phyloP scores from a whole-genome alignment of 2,329 filamentous ascomycete species.

The Fusarium bactridioides region DNA sequence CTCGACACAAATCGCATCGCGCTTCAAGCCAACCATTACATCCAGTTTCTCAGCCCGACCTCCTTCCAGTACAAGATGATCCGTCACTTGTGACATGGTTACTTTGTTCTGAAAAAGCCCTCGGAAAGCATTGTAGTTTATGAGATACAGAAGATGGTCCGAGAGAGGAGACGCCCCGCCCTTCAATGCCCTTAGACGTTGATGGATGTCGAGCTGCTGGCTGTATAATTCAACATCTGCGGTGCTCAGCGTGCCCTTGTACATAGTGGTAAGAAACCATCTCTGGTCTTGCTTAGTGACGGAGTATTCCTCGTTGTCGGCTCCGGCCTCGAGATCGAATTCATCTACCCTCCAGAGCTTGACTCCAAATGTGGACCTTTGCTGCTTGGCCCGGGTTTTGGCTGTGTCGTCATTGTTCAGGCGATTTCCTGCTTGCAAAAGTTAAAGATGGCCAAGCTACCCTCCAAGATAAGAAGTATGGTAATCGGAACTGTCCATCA shows the following conservation, averaged over 20 bases:
- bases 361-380: background rate
- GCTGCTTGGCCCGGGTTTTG: background rate
- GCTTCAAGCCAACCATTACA: constrained; percentile 4
- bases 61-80: background rate
- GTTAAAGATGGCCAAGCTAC: background rate
- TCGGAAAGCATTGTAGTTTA: constrained; percentile 10
- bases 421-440: background rate
- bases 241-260: background rate
- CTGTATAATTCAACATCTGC: constrained; percentile 2
- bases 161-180: background rate
- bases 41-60: background rate
- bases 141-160: background rate
- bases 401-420: background rate
- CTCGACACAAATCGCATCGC: background rate
- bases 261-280: background rate
- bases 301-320: no score
- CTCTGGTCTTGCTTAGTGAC: background rate
- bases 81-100: background rate
- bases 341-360: constrained; percentile 11
- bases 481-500: background rate
- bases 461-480: background rate
- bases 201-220: background rate
- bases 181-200: background rate
- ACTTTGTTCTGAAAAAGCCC: background rate
- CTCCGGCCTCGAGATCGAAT: background rate